Base-by-base conservation (phyloP, 371 early-diverging fungal species). In the Mucor saturninus region DNA sequence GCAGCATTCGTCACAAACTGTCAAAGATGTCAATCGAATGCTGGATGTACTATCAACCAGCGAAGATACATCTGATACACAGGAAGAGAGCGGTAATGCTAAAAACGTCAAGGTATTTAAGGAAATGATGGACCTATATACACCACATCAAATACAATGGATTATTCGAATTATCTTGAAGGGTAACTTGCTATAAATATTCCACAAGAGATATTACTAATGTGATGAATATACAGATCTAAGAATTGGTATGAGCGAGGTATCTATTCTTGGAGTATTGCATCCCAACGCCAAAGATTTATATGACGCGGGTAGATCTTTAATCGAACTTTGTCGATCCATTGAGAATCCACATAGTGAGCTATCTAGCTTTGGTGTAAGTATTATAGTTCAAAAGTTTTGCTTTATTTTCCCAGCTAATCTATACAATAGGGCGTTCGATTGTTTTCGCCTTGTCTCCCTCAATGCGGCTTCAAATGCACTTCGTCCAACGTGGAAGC, bases 101-200 rank as follows among this genome's bases (percentile, higher is more conserved):
- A 50, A 30, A 30, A 26, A 50, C 8, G 51, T 70, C 1, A 69
- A 72, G 0, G 62, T 87, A 11, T 80, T 93, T 40, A 72, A 75
- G 39, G 68, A 64, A 30, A 76, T 91, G 21, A 75, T 87, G 21
- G 74, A 75, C 21, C 55, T 79, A 38, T 89, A 83, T 59, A 85
- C 90, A 4, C 69, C 91, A 0, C 62, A 77, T 32, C 91, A 93
- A 62, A 89, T 91, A 66, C 84, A 84, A 48, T 93, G 93, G 93
- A 68, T 92, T 3, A 82, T 86, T 10, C 80, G 92, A 3, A 87
- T 92, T 48, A 88, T 93, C 35, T 64, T 89, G 15, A 89, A 89
- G 79, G 86, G 88, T 88, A 46, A 46, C 21, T 0, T 21, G 21
- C 21, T 21, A 21, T 21, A 21, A 1, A 21, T 21, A 21, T 21